phyloP scores from a whole-genome alignment of 495 filamentous ascomycete genomes.

The Xylaria nigripes region DNA sequence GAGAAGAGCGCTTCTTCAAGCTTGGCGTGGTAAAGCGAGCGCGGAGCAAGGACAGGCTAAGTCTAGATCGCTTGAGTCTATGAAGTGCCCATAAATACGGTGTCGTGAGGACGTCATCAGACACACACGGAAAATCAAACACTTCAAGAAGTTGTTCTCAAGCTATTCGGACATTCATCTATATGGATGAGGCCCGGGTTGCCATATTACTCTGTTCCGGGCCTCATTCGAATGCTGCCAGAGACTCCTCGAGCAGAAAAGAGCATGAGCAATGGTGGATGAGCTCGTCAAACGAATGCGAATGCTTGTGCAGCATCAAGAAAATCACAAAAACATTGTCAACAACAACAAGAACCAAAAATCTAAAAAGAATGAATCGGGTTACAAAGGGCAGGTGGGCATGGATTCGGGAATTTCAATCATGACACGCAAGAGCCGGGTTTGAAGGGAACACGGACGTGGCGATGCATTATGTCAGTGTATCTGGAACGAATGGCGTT shows the following conservation, averaged over 20 bases:
- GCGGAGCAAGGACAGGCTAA: slow-evolving; percentile 47
- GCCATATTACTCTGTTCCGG: not conserved
- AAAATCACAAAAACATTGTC: not conserved
- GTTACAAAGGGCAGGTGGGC: not conserved
- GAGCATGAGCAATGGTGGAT: not conserved
- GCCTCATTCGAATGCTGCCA: not conserved
- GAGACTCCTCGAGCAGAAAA: not conserved
- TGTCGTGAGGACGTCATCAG: too few relatives aligned
- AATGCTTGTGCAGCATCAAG: not conserved
- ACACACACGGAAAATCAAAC: too few relatives aligned
- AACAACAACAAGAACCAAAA: not conserved
- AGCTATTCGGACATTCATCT: not conserved
- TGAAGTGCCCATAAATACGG: slow-evolving; percentile 24
- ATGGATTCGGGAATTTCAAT: not conserved
- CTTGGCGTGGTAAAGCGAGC: slow-evolving; percentile 49
- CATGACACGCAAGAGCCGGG: not conserved
- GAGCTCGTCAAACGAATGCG: not conserved
- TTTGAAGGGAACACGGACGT: not conserved
- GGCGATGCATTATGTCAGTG: not conserved
- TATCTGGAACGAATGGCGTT: slow-evolving; percentile 2
- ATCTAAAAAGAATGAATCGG: not conserved
- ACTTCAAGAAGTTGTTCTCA: too few relatives aligned
- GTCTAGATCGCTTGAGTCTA: slow-evolving; percentile 49
- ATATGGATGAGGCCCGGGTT: not conserved
- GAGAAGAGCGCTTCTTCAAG: slow-evolving; percentile 83